Evolutionary conservation across 345 rosid genomes (phyloP), one percentile per base, ranked within the genome.

Genomic region (Euphorbia lathyris): DNA sequence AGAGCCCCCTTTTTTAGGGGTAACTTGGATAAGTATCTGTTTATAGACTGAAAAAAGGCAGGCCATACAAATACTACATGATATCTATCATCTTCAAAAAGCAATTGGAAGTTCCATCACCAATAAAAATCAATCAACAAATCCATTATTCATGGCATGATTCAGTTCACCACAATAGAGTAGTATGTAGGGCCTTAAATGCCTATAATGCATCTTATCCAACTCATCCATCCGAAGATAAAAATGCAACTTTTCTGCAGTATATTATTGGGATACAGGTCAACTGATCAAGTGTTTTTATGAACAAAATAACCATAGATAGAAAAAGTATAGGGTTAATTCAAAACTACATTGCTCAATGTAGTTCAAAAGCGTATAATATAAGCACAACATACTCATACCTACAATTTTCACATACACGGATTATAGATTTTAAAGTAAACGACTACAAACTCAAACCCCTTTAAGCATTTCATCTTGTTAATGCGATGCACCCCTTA

Each of bases 331-430:
- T 3, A 60, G 30, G 53, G 58, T 65, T 50, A 71, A 69, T 29
- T 52, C 59, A 74, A 57, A 60, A 76, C 74, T 76, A 72, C 57
- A 74, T 74, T 82, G 67, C 70, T 78, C 58, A 43, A 62, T 65
- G 67, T 71, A 73, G 52, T 58, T 77, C 63, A 48, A 30, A 74
- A 73, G 79, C 77, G 62, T 70, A 74, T 79, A 74, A 9, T 19
- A 76, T 69, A 76, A 72, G 73, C 84, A 66, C 66, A 71, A 67
- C 77, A 82, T 72, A 47, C 72, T 76, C 77, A 73, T 74, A 70
- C 76, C 87, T 84, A 84, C 79, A 77, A 76, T 84, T 86, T 86
- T 80, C 88, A 86, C 90, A 86, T 76, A 74, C 56, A 67, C 66
- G 69, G 68, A 74, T 72, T 71, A 52, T 69, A 53, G 73, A 67